Evolutionary conservation across 2,329 filamentous ascomycete species (phyloP).

Genomic region (Rhynchosporium graminicola): DNA sequence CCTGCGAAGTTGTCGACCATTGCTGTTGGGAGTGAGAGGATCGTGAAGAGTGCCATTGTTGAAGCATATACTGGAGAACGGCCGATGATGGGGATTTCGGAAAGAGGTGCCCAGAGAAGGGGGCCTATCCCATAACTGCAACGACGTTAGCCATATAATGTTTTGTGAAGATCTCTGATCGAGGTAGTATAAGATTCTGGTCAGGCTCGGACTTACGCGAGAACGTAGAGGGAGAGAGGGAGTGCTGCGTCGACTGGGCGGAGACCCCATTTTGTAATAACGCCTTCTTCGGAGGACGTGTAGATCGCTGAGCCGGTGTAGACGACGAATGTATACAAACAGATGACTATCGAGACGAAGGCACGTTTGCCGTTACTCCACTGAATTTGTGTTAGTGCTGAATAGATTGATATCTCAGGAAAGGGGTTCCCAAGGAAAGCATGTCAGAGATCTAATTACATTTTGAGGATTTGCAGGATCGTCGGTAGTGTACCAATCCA

Average conservation of each 20-base stretch:
- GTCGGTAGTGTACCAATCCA: slow-evolving; percentile 57
- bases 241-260: slow-evolving; percentile 53
- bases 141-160: too few species aligned
- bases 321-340: slow-evolving; percentile 61
- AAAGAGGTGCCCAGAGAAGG: slow-evolving; percentile 65
- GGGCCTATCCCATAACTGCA: slow-evolving; percentile 59
- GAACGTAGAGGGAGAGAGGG: slow-evolving; percentile 62
- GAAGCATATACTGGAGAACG: slow-evolving; percentile 68
- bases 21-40: slow-evolving; percentile 65
- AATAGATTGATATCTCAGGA: too few species aligned
- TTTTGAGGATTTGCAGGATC: slow-evolving; percentile 58
- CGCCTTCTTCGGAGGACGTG: slow-evolving; percentile 47
- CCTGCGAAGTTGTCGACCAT: slow-evolving; percentile 63
- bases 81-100: slow-evolving; percentile 66
- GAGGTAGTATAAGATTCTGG: too few species aligned
- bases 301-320: slow-evolving; percentile 54
- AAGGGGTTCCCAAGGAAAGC: too few species aligned
- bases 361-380: slow-evolving; percentile 50
- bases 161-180: too few species aligned
- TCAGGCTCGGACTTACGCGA: slow-evolving; percentile 43
- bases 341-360: slow-evolving; percentile 49
- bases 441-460: neutral
- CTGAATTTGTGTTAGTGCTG: too few species aligned
- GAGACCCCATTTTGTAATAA: slow-evolving; percentile 56
- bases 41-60: slow-evolving; percentile 68